These are phyloP conservation scores for Pseudogymnoascus sp. DNA, from an alignment of 2,329 filamentous ascomycete genomes.

Conservation along the genomic window DNA sequence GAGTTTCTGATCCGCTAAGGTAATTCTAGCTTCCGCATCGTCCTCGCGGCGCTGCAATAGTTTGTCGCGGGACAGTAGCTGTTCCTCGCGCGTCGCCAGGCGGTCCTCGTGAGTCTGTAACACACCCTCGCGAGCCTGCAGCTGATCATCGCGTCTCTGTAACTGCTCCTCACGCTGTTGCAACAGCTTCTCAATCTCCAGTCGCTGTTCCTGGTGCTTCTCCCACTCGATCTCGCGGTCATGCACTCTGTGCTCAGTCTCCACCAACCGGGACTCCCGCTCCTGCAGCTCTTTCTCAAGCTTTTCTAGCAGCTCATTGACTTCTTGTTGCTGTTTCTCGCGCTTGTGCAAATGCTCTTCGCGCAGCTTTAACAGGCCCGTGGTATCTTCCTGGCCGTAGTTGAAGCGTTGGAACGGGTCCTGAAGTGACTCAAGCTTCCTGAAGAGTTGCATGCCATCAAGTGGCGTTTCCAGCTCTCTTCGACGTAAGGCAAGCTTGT, in stretches of 20 bases:
- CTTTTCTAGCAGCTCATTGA: not conserved
- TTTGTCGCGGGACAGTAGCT: not conserved
- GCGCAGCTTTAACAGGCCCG: not conserved
- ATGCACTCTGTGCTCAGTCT: not conserved
- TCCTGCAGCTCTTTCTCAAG: not conserved
- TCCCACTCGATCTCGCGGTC: not conserved
- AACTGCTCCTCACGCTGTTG: not conserved
- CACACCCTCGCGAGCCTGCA: not conserved
- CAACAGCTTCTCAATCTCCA: not conserved
- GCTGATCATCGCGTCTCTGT: not conserved
- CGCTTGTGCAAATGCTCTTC: not conserved
- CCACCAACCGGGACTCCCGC: not conserved
- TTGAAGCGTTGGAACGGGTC: not conserved
- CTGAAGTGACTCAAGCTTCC: not conserved
- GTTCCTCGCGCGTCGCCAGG: not conserved
- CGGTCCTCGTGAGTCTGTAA: not conserved
- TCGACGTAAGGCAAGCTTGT: not conserved
- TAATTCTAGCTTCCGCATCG: not conserved
- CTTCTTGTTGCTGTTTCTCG: not conserved
- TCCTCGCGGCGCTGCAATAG: not conserved
- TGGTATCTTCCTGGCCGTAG: not conserved
- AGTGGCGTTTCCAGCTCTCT: not conserved
- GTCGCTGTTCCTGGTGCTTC: not conserved
- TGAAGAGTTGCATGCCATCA: not conserved
- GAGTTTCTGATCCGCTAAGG: not conserved